Evolutionary conservation across 2,329 filamentous ascomycete genomes (phyloP).

Genomic region (Alternaria incomplexa): DNA sequence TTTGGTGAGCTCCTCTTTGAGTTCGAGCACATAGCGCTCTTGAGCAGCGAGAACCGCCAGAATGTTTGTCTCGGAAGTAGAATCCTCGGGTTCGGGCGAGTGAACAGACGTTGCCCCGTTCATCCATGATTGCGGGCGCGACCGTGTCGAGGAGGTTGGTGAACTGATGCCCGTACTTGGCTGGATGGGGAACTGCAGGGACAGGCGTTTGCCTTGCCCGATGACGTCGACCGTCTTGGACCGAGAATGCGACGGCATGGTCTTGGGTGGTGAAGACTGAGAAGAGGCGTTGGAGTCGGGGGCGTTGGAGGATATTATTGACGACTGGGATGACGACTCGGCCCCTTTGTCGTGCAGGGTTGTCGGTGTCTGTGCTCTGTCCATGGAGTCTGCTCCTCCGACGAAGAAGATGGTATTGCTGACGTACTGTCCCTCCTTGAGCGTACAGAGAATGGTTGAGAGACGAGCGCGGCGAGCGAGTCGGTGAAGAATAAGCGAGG

Average conservation of each 20-base stretch:
- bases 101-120: constrained; percentile 36
- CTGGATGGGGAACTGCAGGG: constrained; percentile 57
- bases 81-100: constrained; percentile 30
- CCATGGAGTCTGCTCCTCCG: constrained; percentile 35
- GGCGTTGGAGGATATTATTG: constrained; percentile 17
- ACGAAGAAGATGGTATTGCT: constrained; percentile 22
- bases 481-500: constrained; percentile 44
- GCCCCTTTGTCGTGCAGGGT: constrained; percentile 37
- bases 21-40: constrained; percentile 86
- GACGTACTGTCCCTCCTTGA: constrained; percentile 29
- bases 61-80: constrained; percentile 57
- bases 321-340: constrained; percentile 19
- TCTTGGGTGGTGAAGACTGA: constrained; percentile 17
- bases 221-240: constrained; percentile 44
- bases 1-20: constrained; percentile 84
- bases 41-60: constrained; percentile 91
- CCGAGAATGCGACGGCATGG: constrained; percentile 38
- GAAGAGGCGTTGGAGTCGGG: constrained; percentile 18
- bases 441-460: constrained; percentile 28
- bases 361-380: constrained; percentile 37
- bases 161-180: constrained; percentile 43
- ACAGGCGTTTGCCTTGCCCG: constrained; percentile 53
- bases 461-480: constrained; percentile 41
- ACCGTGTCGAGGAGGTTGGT: constrained; percentile 38
- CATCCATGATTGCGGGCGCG: constrained; percentile 49